phyloP scores from a whole-genome alignment of 208 protist genomes.

The Trypanosoma avium region DNA sequence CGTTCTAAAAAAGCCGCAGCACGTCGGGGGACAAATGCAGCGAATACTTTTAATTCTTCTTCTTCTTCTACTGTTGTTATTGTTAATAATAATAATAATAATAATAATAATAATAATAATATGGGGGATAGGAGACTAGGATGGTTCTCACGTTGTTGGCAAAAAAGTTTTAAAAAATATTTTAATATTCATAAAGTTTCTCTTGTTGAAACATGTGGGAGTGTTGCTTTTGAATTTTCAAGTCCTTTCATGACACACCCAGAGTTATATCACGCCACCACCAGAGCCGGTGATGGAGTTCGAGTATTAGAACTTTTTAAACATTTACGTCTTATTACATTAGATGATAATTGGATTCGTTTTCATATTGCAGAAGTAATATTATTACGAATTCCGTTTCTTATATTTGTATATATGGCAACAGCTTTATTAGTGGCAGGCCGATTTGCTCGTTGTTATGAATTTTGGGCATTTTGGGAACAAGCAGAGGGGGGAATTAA shows the following conservation, averaged over 20 bases:
- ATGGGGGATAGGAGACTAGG: too few species aligned
- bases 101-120: not conserved
- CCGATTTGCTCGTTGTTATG: slow-evolving; percentile 13
- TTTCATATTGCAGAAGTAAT: slow-evolving; percentile 20
- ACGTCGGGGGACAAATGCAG: not conserved
- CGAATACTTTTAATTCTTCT: not conserved
- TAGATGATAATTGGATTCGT: slow-evolving; percentile 11
- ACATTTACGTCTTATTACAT: slow-evolving; percentile 19
- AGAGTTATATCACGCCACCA: slow-evolving; percentile 20
- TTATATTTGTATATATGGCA: slow-evolving; percentile 10
- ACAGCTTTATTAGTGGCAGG: slow-evolving; percentile 17
- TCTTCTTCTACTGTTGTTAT: not conserved
- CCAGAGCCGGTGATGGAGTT: slow-evolving; percentile 17
- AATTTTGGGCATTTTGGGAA: slow-evolving; percentile 15
- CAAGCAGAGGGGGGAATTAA: not conserved
- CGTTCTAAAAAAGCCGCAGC: slow-evolving; percentile 21
- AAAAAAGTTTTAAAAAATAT: too few species aligned
- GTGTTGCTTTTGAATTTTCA: slow-evolving; percentile 12
- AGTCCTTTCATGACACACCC: slow-evolving; percentile 26
- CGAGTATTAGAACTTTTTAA: slow-evolving; percentile 18
- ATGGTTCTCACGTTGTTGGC: not conserved
- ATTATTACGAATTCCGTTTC: slow-evolving; percentile 20
- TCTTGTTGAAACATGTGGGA: too few species aligned
- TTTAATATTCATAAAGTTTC: too few species aligned
- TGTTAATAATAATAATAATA: not conserved